Evolutionary conservation across 2,329 filamentous ascomycete genomes (phyloP).

Genomic region (Cytospora paraplurivora): DNA sequence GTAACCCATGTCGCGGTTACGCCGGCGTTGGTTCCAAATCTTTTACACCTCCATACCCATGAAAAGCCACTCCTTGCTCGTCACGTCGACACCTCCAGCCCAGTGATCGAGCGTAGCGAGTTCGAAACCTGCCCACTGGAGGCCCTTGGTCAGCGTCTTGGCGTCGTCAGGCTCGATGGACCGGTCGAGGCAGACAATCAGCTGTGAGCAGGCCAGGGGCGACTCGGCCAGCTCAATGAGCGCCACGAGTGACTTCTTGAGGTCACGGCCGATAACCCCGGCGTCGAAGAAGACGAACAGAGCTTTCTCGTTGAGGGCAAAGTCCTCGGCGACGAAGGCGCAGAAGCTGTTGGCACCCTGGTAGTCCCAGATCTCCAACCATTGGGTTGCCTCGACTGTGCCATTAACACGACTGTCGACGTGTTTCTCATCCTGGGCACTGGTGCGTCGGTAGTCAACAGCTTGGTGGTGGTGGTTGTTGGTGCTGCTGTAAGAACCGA

Average conservation of each 20-base stretch:
- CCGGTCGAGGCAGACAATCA: conserved; percentile 82
- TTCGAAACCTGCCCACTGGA: conserved; percentile 93
- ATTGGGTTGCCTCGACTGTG: conserved; percentile 53
- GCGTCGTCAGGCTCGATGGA: conserved; percentile 62
- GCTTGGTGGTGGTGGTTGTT: conserved; percentile 30
- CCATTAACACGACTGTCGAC: conserved; percentile 35
- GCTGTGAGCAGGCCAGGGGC: conserved; percentile 73
- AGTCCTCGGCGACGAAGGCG: conserved; percentile 74
- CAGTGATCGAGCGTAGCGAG: conserved; percentile 79
- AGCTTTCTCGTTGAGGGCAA: conserved; percentile 57
- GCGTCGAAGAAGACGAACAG: conserved; percentile 87
- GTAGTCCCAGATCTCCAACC: conserved; percentile 85
- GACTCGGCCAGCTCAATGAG: conserved; percentile 84
- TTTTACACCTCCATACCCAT: conserved; percentile 81
- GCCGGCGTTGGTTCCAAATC: neutral
- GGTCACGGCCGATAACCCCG: conserved; percentile 69
- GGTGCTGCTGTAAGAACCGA: conserved; percentile 32
- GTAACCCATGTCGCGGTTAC: conserved; percentile 22
- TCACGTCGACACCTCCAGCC: conserved; percentile 63
- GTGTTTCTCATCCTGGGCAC: conserved; percentile 22
- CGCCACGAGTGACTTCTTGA: conserved; percentile 91
- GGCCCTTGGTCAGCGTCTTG: conserved; percentile 72
- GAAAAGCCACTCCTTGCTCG: conserved; percentile 81
- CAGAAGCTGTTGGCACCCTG: conserved; percentile 80
- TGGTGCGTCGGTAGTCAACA: conserved; percentile 30